Conservation (phyloP, 805 yeast species). For the Ogataea chonburiensis region DNA sequence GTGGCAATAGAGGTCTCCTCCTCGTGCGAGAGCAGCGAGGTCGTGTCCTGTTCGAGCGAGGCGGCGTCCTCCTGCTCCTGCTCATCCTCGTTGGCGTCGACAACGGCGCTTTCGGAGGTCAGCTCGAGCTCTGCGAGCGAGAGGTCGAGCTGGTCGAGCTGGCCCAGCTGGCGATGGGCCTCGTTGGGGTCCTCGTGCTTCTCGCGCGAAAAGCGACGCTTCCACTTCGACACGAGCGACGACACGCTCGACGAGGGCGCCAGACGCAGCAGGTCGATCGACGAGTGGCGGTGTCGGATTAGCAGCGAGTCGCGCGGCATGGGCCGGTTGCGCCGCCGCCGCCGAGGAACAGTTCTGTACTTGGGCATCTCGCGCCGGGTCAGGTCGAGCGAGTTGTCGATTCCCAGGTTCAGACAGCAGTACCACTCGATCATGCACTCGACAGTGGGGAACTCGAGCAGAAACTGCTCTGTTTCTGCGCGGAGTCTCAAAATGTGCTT, state of each 20-base stretch:
- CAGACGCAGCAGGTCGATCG: conserved; percentile 24
- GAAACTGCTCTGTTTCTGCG: conserved; percentile 78
- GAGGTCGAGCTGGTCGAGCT: background rate
- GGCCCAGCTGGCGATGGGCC: background rate
- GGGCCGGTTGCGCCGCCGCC: conserved; percentile 49
- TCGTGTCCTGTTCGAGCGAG: conserved; percentile 14
- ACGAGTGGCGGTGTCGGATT: conserved; percentile 16
- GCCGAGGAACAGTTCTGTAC: conserved; percentile 77
- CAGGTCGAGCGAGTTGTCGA: conserved; percentile 76
- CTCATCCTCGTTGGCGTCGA: conserved; percentile 26
- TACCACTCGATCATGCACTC: conserved; percentile 80
- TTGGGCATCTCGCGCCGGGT: conserved; percentile 69
- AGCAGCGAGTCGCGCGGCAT: conserved; percentile 14
- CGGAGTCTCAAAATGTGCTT: conserved; percentile 70
- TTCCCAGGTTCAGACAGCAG: conserved; percentile 66
- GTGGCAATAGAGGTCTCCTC: conserved; percentile 9
- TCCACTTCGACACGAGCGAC: conserved; percentile 22
- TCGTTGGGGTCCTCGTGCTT: background rate
- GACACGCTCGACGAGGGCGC: conserved; percentile 14
- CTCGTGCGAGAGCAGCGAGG: conserved; percentile 21
- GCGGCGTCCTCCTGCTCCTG: conserved; percentile 23
- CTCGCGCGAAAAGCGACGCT: conserved; percentile 11
- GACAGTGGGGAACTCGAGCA: conserved; percentile 60
- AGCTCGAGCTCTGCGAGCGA: background rate
- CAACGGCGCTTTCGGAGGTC: too few species aligned